A percentile compares a stretch with the other conserved stretches of the same genome.
These are phyloP conservation scores for Verbascum thapsus DNA, from an alignment of 257 asterid species.

Conservation along the genomic window DNA sequence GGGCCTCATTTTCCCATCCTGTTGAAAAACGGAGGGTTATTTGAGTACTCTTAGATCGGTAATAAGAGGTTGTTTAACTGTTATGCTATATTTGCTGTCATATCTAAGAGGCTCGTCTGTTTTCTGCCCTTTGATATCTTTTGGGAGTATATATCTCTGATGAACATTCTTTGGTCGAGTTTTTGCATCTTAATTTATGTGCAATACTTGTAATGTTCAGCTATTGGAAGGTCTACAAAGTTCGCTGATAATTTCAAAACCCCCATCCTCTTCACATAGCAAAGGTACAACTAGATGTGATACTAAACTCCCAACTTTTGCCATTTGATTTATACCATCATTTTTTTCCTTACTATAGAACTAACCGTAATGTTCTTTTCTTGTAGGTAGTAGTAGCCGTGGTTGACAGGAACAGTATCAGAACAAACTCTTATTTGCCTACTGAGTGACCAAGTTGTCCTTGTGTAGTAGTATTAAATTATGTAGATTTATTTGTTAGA, in stretches of 20 bases:
- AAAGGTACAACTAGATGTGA: conserved; percentile 61
- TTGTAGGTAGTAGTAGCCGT: conserved; percentile 35
- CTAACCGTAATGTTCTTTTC: conserved; percentile 17
- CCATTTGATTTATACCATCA: background rate
- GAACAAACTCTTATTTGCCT: conserved; percentile 25
- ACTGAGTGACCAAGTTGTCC: conserved; percentile 29
- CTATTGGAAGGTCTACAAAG: conserved; percentile 94
- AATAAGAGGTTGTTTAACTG: background rate
- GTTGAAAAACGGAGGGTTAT: too few relatives aligned
- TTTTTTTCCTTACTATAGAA: background rate
- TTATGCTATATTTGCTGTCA: background rate
- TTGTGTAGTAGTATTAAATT: conserved; percentile 33
- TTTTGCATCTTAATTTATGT: conserved; percentile 13
- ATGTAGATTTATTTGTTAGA: conserved; percentile 44
- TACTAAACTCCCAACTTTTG: background rate
- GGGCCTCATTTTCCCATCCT: too few relatives aligned
- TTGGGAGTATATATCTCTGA: background rate
- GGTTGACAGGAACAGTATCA: conserved; percentile 12
- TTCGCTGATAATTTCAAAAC: conserved; percentile 64
- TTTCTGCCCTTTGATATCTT: background rate
- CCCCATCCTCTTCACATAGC: conserved; percentile 66
- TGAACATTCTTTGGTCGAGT: background rate
- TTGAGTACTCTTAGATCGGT: too few relatives aligned
- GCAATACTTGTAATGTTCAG: conserved; percentile 46
- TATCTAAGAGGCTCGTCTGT: background rate